Evolutionary conservation across 1,139 yeast species (phyloP).

Genomic region (Suhomyces chickasaworum): DNA sequence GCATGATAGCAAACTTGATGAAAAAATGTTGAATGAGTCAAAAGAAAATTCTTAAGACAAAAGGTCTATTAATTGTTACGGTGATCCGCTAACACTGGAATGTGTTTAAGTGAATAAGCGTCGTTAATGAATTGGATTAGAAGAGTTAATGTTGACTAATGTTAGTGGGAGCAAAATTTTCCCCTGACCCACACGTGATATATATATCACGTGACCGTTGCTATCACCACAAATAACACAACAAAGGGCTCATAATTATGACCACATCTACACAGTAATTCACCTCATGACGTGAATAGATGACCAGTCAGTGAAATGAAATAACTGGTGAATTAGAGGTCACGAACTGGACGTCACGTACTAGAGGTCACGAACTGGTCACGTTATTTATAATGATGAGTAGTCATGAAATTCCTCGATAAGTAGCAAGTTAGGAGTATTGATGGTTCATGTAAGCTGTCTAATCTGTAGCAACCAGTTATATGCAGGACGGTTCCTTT

Average conservation of each 20-base stretch:
- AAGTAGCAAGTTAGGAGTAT: too few species aligned
- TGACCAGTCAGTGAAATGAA: background rate
- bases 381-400: too few species aligned
- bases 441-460: too few species aligned
- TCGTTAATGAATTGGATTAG: background rate
- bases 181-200: background rate
- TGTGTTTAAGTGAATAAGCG: background rate
- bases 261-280: background rate
- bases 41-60: background rate
- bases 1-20: constrained; percentile 1
- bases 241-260: background rate
- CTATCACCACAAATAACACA: too few species aligned
- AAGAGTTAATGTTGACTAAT: background rate
- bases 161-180: background rate
- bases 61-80: background rate
- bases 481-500: too few species aligned
- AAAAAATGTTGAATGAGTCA: background rate
- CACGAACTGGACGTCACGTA: too few species aligned
- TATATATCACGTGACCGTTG: background rate
- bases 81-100: background rate
- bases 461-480: too few species aligned
- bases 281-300: background rate
- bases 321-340: background rate
- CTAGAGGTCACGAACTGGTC: too few species aligned
- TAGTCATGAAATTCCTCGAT: too few species aligned